Percentiles rank a stretch among this genome's conserved stretches.
Evolutionary conservation across 2,329 filamentous ascomycete genomes (phyloP).

Genomic region (Chrysoporthe deuterocubensis): DNA sequence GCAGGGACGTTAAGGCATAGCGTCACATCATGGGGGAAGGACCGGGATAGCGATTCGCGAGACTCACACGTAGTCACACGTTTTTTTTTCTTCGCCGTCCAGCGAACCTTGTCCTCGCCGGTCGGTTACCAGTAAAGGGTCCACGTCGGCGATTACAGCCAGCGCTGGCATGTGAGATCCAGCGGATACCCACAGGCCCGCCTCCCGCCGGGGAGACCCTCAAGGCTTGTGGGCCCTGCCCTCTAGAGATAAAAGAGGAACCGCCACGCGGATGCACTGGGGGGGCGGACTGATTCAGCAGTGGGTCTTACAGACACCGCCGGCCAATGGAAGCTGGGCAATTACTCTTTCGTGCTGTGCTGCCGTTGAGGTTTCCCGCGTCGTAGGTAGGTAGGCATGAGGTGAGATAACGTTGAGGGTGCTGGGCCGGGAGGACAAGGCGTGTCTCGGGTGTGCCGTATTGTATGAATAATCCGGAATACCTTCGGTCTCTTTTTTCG

Average conservation of each 20-base stretch:
- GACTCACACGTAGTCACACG: neutral
- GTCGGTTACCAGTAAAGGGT: too few relatives aligned
- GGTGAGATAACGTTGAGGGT: constrained; percentile 11
- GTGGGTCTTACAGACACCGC: constrained; percentile 11
- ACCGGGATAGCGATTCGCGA: neutral
- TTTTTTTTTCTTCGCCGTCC: neutral
- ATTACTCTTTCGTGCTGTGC: constrained; percentile 21
- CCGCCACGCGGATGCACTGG: constrained; percentile 4
- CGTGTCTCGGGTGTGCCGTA: constrained; percentile 16
- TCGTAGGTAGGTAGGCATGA: neutral
- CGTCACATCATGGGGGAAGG: neutral
- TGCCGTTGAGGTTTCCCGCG: neutral
- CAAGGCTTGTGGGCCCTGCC: too few relatives aligned
- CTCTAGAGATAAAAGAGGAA: neutral
- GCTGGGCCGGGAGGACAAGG: constrained; percentile 4
- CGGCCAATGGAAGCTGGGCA: constrained; percentile 18
- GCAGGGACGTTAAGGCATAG: neutral
- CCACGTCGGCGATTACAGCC: neutral
- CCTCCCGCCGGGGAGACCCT: too few relatives aligned
- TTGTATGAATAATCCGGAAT: constrained; percentile 26
- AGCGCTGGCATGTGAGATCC: neutral
- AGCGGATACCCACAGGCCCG: too few relatives aligned
- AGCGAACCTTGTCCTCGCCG: too few relatives aligned
- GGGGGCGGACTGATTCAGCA: neutral
- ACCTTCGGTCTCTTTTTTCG: constrained; percentile 16